Conservation (phyloP, 2,329 filamentous ascomycete species). For the Apiospora pterosperma region DNA sequence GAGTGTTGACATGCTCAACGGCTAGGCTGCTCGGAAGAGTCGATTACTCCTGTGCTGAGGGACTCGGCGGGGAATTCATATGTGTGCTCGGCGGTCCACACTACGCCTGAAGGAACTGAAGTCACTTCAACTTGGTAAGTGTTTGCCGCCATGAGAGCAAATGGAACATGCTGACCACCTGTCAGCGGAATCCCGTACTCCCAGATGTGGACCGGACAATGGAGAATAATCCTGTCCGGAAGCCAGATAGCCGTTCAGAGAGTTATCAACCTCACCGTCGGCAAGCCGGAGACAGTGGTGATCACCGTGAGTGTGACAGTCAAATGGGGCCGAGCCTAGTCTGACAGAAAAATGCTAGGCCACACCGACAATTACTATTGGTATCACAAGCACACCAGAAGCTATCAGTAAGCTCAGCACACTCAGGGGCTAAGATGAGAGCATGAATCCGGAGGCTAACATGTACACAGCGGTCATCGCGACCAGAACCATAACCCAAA, state of each 20-base stretch:
- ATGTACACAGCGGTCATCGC: slow-evolving; percentile 6
- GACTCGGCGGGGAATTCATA: slow-evolving; percentile 30
- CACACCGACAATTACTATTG: slow-evolving; percentile 34
- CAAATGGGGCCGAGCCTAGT: not conserved
- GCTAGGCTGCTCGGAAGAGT: slow-evolving; percentile 30
- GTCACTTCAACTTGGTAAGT: slow-evolving; percentile 36
- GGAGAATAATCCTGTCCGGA: slow-evolving; percentile 34
- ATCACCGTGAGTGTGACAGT: slow-evolving; percentile 26
- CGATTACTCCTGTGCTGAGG: slow-evolving; percentile 31
- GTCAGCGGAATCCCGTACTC: slow-evolving; percentile 32
- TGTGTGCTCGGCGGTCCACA: slow-evolving; percentile 32
- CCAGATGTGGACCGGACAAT: slow-evolving; percentile 31
- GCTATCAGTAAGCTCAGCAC: slow-evolving; percentile 26
- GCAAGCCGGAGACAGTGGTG: slow-evolving; percentile 27
- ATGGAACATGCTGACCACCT: not conserved
- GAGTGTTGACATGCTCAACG: not conserved
- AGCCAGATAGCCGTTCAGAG: slow-evolving; percentile 33
- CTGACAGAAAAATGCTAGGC: slow-evolving; percentile 19
- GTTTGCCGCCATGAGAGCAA: not conserved
- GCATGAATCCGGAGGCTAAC: not conserved
- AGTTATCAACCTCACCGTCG: slow-evolving; percentile 29
- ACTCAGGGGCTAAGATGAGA: not conserved
- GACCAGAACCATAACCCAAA: slow-evolving; percentile 26
- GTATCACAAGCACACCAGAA: slow-evolving; percentile 33
- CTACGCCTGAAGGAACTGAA: slow-evolving; percentile 29